Evolutionary conservation across 2,329 filamentous ascomycete species (phyloP).

Genomic region (Calonectria hawksworthii): DNA sequence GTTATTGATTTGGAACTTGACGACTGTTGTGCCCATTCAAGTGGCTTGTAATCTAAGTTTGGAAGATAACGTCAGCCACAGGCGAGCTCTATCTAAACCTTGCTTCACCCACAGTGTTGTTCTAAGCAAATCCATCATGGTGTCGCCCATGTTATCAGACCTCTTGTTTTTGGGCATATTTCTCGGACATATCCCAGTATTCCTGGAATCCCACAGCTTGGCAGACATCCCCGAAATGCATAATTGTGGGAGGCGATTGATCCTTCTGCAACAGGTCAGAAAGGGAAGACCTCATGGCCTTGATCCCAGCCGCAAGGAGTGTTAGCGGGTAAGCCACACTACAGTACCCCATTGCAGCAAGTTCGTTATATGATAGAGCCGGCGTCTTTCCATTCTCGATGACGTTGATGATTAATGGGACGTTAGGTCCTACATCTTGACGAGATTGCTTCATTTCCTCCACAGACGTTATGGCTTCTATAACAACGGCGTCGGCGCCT

Average conservation of each 20-base stretch:
- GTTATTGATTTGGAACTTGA: not conserved
- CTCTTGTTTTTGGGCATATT: not conserved
- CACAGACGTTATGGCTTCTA: constrained; percentile 11
- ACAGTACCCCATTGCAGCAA: constrained; percentile 9
- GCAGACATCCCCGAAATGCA: constrained; percentile 11
- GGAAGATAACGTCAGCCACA: not conserved
- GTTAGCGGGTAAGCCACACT: constrained; percentile 15
- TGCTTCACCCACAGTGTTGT: not conserved
- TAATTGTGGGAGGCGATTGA: not conserved
- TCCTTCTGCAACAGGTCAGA: not conserved
- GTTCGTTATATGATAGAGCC: constrained; percentile 1
- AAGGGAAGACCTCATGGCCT: constrained; percentile 2
- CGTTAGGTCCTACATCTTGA: not conserved
- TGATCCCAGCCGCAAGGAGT: constrained; percentile 7
- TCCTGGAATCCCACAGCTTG: constrained; percentile 11
- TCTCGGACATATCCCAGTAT: constrained; percentile 11
- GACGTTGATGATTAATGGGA: constrained; percentile 8
- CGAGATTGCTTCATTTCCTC: constrained; percentile 18
- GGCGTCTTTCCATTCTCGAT: constrained; percentile 13
- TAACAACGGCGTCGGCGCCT: constrained; percentile 10
- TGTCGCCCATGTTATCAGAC: not conserved
- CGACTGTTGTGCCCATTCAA: not conserved
- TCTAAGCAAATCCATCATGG: too few relatives aligned
- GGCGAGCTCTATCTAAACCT: not conserved
- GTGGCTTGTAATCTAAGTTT: not conserved